Percentiles rank a stretch among this genome's conserved stretches.
Evolutionary conservation across 306 rosid species (phyloP).

Genomic region (Ammopiptanthus mongolicus): DNA sequence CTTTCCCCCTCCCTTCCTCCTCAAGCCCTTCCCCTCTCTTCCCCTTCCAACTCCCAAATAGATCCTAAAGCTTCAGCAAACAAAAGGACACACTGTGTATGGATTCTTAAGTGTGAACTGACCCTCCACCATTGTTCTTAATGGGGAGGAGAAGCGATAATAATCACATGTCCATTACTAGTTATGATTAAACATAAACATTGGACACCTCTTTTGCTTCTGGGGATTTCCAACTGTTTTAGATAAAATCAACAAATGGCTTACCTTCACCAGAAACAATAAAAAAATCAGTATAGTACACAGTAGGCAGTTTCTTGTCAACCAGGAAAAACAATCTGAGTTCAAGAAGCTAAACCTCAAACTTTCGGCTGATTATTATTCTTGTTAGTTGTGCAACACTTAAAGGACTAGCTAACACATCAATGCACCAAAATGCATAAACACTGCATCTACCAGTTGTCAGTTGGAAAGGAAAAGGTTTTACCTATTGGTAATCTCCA

Average conservation of each 20-base stretch:
- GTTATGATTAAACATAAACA: neutral
- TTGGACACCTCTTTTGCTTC: neutral
- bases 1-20: too few species aligned
- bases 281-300: neutral
- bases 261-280: neutral
- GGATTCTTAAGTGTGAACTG: neutral
- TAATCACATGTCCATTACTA: neutral
- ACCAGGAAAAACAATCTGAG: neutral
- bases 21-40: too few species aligned
- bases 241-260: neutral
- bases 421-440: slow-evolving; percentile 13
- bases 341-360: slow-evolving; percentile 12
- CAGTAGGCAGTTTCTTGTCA: neutral
- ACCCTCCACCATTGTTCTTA: neutral
- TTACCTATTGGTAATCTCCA: slow-evolving; percentile 98
- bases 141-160: neutral
- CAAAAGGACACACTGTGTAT: neutral
- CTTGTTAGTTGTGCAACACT: slow-evolving; percentile 1
- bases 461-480: neutral
- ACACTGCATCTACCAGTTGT: neutral
- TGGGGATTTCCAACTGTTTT: neutral
- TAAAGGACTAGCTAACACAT: slow-evolving; percentile 6
- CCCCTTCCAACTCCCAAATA: too few species aligned
- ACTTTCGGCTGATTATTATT: slow-evolving; percentile 13
- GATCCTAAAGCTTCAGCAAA: neutral